phyloP scores from a whole-genome alignment of 208 protist genomes.

The Acanthamoeba triangularis region DNA sequence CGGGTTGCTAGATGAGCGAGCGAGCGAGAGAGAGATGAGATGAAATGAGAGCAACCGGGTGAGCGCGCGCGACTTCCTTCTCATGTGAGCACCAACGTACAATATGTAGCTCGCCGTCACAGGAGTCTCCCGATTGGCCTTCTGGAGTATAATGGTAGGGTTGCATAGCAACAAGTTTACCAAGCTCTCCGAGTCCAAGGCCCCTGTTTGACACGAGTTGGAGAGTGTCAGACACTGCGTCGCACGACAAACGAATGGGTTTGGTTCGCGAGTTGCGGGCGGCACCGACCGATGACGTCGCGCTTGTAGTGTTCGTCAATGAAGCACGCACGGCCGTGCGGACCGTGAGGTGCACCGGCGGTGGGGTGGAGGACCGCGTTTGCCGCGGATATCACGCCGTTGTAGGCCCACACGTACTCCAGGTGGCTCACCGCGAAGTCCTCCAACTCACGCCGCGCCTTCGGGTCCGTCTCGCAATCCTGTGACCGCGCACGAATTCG shows the following conservation, averaged over 20 bases:
- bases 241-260: background rate
- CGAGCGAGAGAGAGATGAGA: background rate
- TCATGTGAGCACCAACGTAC: background rate
- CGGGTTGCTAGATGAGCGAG: conserved; percentile 77
- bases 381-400: background rate
- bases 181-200: conserved; percentile 3
- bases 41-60: too few species aligned
- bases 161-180: conserved; percentile 18
- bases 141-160: conserved; percentile 12
- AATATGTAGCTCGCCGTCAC: conserved; percentile 59
- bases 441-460: conserved; percentile 13
- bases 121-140: background rate
- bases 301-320: conserved; percentile 51
- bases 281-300: conserved; percentile 21
- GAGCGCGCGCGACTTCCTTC: background rate
- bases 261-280: background rate
- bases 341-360: background rate
- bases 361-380: background rate
- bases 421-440: conserved; percentile 49
- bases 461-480: conserved; percentile 3
- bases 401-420: conserved; percentile 14
- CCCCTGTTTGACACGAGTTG: background rate
- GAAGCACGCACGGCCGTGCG: conserved; percentile 8
- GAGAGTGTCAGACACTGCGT: background rate
- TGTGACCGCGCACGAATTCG: background rate